phyloP scores from a whole-genome alignment of 2,329 filamentous ascomycete genomes.

The Helicocarpus griseus region DNA sequence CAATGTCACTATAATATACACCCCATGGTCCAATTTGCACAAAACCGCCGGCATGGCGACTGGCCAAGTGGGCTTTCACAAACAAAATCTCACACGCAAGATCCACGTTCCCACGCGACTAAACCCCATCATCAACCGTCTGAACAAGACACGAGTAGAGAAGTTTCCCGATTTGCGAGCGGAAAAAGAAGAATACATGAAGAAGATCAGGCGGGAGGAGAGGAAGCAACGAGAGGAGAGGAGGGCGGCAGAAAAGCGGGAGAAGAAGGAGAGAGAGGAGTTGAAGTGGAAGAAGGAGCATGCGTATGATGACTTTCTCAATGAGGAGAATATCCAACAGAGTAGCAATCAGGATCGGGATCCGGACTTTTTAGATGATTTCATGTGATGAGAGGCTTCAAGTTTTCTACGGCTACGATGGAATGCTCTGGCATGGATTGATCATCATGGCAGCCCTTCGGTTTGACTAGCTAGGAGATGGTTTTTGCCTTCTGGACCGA shows the following conservation, averaged over 20 bases:
- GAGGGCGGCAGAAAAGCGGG: conserved; percentile 31
- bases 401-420: neutral
- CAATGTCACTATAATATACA: conserved; percentile 94
- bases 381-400: conserved; percentile 54
- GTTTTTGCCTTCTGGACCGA: neutral
- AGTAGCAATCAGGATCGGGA: conserved; percentile 79
- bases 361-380: conserved; percentile 72
- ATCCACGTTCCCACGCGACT: conserved; percentile 70
- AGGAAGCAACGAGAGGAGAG: conserved; percentile 32
- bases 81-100: conserved; percentile 70
- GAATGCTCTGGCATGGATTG: too few relatives aligned
- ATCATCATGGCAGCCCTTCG: neutral
- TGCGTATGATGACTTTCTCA: conserved; percentile 87
- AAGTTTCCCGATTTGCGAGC: conserved; percentile 72
- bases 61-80: conserved; percentile 91
- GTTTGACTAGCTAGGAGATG: too few relatives aligned
- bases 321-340: conserved; percentile 65
- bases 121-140: conserved; percentile 88
- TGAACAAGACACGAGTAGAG: conserved; percentile 93
- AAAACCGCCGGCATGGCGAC: conserved; percentile 94
- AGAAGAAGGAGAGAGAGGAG: conserved; percentile 67
- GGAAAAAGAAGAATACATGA: conserved; percentile 69
- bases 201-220: conserved; percentile 63
- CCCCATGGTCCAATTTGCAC: conserved; percentile 90
- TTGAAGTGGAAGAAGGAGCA: conserved; percentile 96